Conservation (phyloP, 164 flowering plant genomes). For the Euptelea pleiosperma region DNA sequence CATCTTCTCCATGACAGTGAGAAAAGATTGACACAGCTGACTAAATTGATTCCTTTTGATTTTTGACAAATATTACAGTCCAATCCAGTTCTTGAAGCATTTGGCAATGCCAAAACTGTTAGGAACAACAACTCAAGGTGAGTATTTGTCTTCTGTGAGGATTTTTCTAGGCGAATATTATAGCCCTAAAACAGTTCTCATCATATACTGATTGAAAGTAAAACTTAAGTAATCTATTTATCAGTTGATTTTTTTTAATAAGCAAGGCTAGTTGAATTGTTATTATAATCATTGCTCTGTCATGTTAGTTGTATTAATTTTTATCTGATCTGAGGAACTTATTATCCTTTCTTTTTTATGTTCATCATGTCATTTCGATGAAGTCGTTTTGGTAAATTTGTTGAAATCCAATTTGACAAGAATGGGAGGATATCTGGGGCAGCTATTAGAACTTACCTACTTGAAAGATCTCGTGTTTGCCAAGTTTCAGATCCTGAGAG, state of each 20-base stretch:
- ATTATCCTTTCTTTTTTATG: slow-evolving; percentile 1
- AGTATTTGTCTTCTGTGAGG: slow-evolving; percentile 3
- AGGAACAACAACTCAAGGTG: slow-evolving; percentile 86
- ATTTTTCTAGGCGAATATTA: neutral
- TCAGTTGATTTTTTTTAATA: neutral
- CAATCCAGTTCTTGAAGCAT: slow-evolving; percentile 87
- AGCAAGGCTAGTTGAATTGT: too few relatives aligned
- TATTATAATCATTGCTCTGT: neutral
- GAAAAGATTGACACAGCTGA: too few relatives aligned
- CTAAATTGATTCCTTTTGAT: slow-evolving; percentile 3
- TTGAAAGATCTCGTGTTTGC: slow-evolving; percentile 85
- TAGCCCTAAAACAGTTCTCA: neutral
- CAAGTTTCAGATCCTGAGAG: slow-evolving; percentile 82
- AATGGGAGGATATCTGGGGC: slow-evolving; percentile 83
- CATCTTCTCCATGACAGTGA: too few relatives aligned
- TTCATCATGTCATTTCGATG: slow-evolving; percentile 20
- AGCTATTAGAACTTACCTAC: slow-evolving; percentile 70
- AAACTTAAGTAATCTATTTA: neutral
- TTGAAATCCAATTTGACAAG: slow-evolving; percentile 82
- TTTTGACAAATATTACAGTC: slow-evolving; percentile 45
- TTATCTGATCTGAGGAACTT: slow-evolving; percentile 9
- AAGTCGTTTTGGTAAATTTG: slow-evolving; percentile 89
- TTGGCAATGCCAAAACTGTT: slow-evolving; percentile 86
- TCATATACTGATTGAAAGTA: neutral
- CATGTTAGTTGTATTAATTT: neutral